Evolutionary conservation across 129 eudicot species (phyloP), one percentile per base, ranked within the genome.

Genomic region (Apium graveolens): DNA sequence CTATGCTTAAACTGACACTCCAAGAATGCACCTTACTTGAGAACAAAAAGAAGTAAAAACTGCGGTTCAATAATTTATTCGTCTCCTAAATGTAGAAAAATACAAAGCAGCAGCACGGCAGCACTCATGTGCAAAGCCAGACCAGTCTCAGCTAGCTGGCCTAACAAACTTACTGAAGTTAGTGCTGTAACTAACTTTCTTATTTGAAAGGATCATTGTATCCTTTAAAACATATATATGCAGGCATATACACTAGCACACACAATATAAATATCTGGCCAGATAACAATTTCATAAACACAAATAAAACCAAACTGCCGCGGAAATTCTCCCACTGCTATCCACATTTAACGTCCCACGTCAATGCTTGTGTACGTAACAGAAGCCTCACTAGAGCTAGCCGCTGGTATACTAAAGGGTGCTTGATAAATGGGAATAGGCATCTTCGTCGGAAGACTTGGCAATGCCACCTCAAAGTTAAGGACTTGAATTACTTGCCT

Each of bases 401-500:
- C 65, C 81, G 80, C 69, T 51, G 80, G 76, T 14, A 45, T 78
- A 31, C 76, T 78, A 65, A 35, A 38, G 2, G 78, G 74, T 6
- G 81, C 77, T 26, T 17, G 29, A 42, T 88, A 88, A 73, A 81
- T 49, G 11, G 86, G 78, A 60, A 86, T 78, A 9, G 89, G 88
- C 89, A 86, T 38, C 41, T 38, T 83, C 20, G 14, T 51, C 0
- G 89, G 89, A 77, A 88, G 89, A 77, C 71, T 77, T 34, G 89
- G 92, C 69, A 48, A 12, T 13, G 84, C 73, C 69, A 76, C 81
- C 81, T 89, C 93, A 46, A 89, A 86, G 66, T 89, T 89, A 31
- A 89, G 86, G 48, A 79, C 89, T 66, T 86, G 90, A 76, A 89
- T 80, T 7, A 86, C 93, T 79, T 89, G 90, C 79, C 87, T 81